These are phyloP conservation scores for Dissophora globulifera DNA, from an alignment of 192 early-diverging fungal genomes.

Conservation along the genomic window DNA sequence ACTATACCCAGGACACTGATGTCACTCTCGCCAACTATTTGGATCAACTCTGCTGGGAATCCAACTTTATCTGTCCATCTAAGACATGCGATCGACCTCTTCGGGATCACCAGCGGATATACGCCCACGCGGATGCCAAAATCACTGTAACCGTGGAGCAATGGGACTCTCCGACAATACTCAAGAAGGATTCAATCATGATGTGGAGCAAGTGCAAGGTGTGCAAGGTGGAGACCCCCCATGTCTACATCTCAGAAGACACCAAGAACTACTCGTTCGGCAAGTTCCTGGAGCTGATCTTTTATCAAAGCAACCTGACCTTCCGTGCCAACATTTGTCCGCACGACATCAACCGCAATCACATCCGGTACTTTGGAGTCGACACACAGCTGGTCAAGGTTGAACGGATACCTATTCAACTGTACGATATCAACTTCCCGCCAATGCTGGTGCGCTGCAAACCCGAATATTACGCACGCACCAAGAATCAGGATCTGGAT, in stretches of 20 bases:
- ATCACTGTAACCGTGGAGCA: constrained; percentile 76
- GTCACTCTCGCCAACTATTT: constrained; percentile 90
- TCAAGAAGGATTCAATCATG: constrained; percentile 72
- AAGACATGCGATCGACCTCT: constrained; percentile 82
- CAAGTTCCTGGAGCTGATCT: constrained; percentile 93
- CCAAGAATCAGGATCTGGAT: constrained; percentile 82
- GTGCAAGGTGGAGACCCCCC: constrained; percentile 77
- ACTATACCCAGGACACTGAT: constrained; percentile 82
- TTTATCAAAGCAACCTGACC: constrained; percentile 78
- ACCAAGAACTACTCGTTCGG: constrained; percentile 97
- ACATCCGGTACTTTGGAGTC: constrained; percentile 86
- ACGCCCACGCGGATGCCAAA: constrained; percentile 84
- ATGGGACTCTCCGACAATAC: constrained; percentile 31
- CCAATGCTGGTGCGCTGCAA: constrained; percentile 72
- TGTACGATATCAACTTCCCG: constrained; percentile 79
- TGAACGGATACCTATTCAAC: constrained; percentile 75
- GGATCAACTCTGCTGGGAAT: constrained; percentile 81
- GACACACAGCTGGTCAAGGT: constrained; percentile 83
- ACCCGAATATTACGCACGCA: constrained; percentile 68
- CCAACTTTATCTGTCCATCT: constrained; percentile 71
- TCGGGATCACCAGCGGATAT: constrained; percentile 84
- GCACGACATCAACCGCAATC: constrained; percentile 85
- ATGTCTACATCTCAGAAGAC: constrained; percentile 83
- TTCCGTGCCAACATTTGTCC: constrained; percentile 79
- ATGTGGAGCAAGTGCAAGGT: constrained; percentile 92